A percentile compares a stretch with the other conserved stretches of the same genome.
These are phyloP conservation scores for Parsonsia alboflavescens DNA, from an alignment of 257 asterid genomes.

Conservation along the genomic window DNA sequence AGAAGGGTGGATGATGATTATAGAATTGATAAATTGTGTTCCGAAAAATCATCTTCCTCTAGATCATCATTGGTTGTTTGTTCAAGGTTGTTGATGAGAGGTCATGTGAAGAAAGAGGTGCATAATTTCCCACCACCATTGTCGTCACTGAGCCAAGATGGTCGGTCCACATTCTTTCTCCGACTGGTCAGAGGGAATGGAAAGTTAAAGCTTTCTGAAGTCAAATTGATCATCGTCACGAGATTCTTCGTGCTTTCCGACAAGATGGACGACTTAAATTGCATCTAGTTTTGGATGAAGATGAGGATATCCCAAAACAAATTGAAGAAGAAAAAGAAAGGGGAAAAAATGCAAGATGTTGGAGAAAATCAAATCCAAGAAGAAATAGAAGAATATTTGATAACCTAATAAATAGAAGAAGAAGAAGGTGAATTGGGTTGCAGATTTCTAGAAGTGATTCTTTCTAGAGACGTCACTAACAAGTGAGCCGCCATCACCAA, in stretches of 20 bases:
- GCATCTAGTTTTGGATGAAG: slow-evolving; percentile 5
- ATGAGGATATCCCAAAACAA: not conserved
- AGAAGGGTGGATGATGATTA: no score
- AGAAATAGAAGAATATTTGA: no score
- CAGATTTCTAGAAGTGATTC: slow-evolving; percentile 9
- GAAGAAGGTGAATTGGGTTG: slow-evolving; percentile 9
- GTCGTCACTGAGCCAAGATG: slow-evolving; percentile 25
- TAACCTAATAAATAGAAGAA: not conserved
- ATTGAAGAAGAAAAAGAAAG: slow-evolving; percentile 4
- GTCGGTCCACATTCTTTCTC: slow-evolving; percentile 26
- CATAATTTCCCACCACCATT: slow-evolving; percentile 37
- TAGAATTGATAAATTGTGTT: slow-evolving; percentile 2
- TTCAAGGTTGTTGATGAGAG: not conserved
- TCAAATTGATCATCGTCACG: slow-evolving; percentile 16
- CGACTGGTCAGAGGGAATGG: slow-evolving; percentile 36
- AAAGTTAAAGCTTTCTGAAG: slow-evolving; percentile 27
- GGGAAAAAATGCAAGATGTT: no score
- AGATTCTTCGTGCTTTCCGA: slow-evolving; percentile 25
- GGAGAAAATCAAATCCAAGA: no score
- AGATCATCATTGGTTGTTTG: not conserved
- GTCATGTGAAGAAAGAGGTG: slow-evolving; percentile 11
- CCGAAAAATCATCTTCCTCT: not conserved
- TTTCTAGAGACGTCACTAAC: slow-evolving; percentile 20
- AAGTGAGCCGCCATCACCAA: slow-evolving; percentile 14
- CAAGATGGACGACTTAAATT: slow-evolving; percentile 36